phyloP scores from a whole-genome alignment of 305 asterid species.

The Fraxinus paxiana region DNA sequence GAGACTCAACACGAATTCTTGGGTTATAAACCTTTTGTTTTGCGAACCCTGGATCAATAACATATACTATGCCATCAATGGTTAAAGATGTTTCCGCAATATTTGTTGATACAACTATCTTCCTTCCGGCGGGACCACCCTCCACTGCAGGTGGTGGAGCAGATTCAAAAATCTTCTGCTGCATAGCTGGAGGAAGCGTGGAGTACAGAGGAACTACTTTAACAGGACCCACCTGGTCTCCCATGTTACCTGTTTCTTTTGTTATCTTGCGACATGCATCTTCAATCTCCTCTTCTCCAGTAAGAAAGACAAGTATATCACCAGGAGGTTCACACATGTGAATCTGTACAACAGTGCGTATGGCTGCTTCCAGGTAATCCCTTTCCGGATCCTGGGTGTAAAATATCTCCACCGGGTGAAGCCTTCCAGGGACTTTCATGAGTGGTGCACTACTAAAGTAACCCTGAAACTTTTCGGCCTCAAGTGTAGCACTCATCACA shows the following conservation, averaged over 20 bases:
- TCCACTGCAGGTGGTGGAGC: conserved; percentile 86
- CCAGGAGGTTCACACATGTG: conserved; percentile 84
- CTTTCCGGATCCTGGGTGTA: conserved; percentile 93
- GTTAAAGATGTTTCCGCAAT: conserved; percentile 97
- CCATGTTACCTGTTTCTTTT: conserved; percentile 70
- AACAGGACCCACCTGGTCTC: conserved; percentile 91
- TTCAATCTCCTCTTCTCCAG: conserved; percentile 98
- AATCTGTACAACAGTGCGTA: conserved; percentile 88
- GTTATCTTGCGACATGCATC: conserved; percentile 84
- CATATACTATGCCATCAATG: conserved; percentile 94
- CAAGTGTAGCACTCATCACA: conserved; percentile 99
- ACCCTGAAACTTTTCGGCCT: conserved; percentile 93
- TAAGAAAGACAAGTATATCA: conserved; percentile 90
- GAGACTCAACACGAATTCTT: conserved; percentile 82
- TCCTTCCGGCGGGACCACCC: conserved; percentile 95
- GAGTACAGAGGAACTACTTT: conserved; percentile 87
- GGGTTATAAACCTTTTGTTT: conserved; percentile 93
- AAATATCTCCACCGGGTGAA: conserved; percentile 89
- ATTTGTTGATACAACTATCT: conserved; percentile 89
- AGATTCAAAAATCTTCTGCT: conserved; percentile 88
- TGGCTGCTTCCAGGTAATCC: conserved; percentile 93
- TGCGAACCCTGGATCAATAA: conserved; percentile 92
- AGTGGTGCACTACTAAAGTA: conserved; percentile 82
- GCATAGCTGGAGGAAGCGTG: conserved; percentile 95
- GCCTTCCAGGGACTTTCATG: conserved; percentile 98